Percentiles rank a stretch among this genome's conserved stretches.
These are phyloP conservation scores for Juncus inflexus DNA, from an alignment of 176 grass and related monocot species.

Conservation along the genomic window DNA sequence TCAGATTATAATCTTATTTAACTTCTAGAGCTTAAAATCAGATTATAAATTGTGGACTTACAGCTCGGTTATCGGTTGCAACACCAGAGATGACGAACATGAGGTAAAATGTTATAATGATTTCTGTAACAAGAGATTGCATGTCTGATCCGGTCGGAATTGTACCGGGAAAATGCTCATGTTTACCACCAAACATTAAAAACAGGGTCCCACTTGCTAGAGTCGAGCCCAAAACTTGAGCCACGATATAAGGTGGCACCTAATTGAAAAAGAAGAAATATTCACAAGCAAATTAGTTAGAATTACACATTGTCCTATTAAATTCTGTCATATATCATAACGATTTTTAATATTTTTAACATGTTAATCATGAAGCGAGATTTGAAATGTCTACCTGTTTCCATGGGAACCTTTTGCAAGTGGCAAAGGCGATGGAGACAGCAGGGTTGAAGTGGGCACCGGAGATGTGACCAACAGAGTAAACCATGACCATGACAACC, in stretches of 20 bases:
- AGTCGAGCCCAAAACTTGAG: slow-evolving; percentile 55
- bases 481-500: slow-evolving; percentile 72
- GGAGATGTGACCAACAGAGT: slow-evolving; percentile 82
- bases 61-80: slow-evolving; percentile 78
- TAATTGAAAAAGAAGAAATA: slow-evolving; percentile 17
- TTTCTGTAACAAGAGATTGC: slow-evolving; percentile 65
- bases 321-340: too few relatives aligned
- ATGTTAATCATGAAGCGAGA: too few relatives aligned
- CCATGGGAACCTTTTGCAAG: slow-evolving; percentile 71
- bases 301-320: too few relatives aligned
- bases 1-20: too few relatives aligned
- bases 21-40: too few relatives aligned
- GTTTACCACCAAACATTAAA: slow-evolving; percentile 51
- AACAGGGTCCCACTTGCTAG: slow-evolving; percentile 57
- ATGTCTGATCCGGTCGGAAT: slow-evolving; percentile 40
- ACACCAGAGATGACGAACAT: slow-evolving; percentile 94
- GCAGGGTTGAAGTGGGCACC: slow-evolving; percentile 83
- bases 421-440: slow-evolving; percentile 78
- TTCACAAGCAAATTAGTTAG: too few relatives aligned
- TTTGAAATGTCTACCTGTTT: slow-evolving; percentile 42
- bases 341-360: too few relatives aligned
- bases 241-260: slow-evolving; percentile 56
- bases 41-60: slow-evolving; percentile 18
- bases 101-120: slow-evolving; percentile 84
- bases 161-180: slow-evolving; percentile 53